Evolutionary conservation across 257 asterid species (phyloP), one percentile per base, ranked within the genome.

Genomic region (Nemophila menziesii): DNA sequence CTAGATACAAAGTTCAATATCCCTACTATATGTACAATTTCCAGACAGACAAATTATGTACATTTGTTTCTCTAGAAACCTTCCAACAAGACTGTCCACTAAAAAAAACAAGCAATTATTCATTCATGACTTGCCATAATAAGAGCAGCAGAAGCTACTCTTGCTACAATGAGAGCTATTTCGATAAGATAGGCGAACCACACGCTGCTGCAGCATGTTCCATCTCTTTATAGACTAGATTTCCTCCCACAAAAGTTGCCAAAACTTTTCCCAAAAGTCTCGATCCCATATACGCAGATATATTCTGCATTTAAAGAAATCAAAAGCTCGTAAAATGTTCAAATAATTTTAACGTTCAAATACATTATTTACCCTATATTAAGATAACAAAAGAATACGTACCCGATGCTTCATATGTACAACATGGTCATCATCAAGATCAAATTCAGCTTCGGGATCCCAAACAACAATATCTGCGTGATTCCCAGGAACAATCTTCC

Each of bases 401-500:
- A 89, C 98, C 61, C 73, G 93, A 50, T 90, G 92, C 69, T 74
- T 84, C 17, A 57, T 51, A 69, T 67, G 64, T 20, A 81, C 69
- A 20, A 75, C 81, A 33, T 79, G 78, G 52, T 64, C 51, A 10
- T 73, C 68, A 20, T 80, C 80, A 15, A 89, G 82, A 45, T 75
- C 68, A 42, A 90, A 68, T 37, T 79, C 92, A 16, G 29, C 61
- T 49, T 81, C 98, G 17, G 98, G 96, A 43, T 84, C 80, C 98
- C 98, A 90, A 20, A 77, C 93, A 0, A 70, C 92, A 39, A 90
- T 56, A 60, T 90, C 98, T 39, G 98, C 95, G 55, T 90, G 64
- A 44, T 78, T 70, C 7, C 96, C 94, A 0, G 46, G 52, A 34
- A 55, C 69, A 49, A 89, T 78, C 42, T 71, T 60, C 6, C 96